Conservation (phyloP, 495 filamentous ascomycete genomes). For the Aspergillus cavernicola region DNA sequence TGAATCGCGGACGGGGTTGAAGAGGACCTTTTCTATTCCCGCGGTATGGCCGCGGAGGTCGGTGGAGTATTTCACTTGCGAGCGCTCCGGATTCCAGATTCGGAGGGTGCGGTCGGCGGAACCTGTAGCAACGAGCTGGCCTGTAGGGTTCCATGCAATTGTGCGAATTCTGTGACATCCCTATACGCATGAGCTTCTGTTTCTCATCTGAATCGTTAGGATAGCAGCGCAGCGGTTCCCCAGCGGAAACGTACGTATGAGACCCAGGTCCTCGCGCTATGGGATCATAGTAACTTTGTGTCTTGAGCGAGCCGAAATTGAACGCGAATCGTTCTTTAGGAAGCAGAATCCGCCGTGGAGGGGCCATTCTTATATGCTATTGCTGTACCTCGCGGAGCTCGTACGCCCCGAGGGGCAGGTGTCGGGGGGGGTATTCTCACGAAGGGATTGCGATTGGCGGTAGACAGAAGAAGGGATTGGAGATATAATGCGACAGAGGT, state of each 20-base stretch:
- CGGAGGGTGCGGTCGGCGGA: constrained; percentile 76
- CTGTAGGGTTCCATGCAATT: constrained; percentile 86
- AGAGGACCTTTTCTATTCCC: constrained; percentile 79
- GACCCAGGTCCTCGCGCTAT: constrained; percentile 46
- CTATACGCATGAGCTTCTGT: constrained; percentile 15
- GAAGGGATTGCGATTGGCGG: not conserved
- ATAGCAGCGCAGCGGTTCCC: not conserved
- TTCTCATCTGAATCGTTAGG: not conserved
- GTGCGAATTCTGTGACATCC: constrained; percentile 53
- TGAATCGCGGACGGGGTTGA: constrained; percentile 83
- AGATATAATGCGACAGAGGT: not conserved
- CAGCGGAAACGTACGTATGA: constrained; percentile 44
- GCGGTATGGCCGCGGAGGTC: constrained; percentile 79
- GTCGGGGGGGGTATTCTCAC: constrained; percentile 7
- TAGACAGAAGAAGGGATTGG: not conserved
- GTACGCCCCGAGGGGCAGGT: constrained; percentile 16
- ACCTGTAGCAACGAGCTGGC: constrained; percentile 83
- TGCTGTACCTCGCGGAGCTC: constrained; percentile 17
- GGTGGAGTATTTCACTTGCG: constrained; percentile 74
- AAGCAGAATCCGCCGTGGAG: constrained; percentile 51
- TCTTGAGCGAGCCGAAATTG: constrained; percentile 54
- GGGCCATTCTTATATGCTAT: constrained; percentile 44
- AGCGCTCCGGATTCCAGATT: constrained; percentile 89
- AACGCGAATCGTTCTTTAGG: constrained; percentile 60
- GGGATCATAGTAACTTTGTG: constrained; percentile 61